phyloP scores from a whole-genome alignment of 164 flowering plant genomes.

The Tetrastigma voinierianum region DNA sequence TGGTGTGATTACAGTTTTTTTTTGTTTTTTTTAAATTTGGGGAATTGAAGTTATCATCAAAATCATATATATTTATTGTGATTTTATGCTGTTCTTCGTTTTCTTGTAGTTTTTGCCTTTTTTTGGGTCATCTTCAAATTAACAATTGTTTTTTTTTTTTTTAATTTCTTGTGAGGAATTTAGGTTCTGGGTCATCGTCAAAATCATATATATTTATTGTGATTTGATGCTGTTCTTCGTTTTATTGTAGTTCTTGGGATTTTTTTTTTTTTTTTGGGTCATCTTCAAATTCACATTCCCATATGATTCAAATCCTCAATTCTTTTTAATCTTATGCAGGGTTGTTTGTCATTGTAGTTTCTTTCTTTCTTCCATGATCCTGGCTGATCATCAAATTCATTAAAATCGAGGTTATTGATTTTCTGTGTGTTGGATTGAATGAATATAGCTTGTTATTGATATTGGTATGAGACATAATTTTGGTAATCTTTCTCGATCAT shows the following conservation, averaged over 20 bases:
- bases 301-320: too few species aligned
- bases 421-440: neutral
- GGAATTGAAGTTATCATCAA: too few species aligned
- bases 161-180: too few species aligned
- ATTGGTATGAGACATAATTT: constrained; percentile 27
- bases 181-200: neutral
- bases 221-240: neutral
- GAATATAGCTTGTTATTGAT: constrained; percentile 11
- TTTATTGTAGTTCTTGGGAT: neutral
- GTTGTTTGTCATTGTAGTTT: neutral
- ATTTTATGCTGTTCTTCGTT: too few species aligned
- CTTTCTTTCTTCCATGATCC: neutral
- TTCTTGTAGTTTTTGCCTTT: too few species aligned
- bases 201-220: neutral
- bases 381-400: neutral
- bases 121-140: too few species aligned
- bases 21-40: too few species aligned
- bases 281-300: neutral
- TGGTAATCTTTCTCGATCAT: constrained; percentile 23
- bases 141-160: too few species aligned
- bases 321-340: neutral
- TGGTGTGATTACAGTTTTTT: too few species aligned
- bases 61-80: too few species aligned
- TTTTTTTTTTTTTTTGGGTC: constrained; percentile 8
- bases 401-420: too few species aligned